Conservation (phyloP, 1,139 yeast genomes). For the Taphrina sp. region DNA sequence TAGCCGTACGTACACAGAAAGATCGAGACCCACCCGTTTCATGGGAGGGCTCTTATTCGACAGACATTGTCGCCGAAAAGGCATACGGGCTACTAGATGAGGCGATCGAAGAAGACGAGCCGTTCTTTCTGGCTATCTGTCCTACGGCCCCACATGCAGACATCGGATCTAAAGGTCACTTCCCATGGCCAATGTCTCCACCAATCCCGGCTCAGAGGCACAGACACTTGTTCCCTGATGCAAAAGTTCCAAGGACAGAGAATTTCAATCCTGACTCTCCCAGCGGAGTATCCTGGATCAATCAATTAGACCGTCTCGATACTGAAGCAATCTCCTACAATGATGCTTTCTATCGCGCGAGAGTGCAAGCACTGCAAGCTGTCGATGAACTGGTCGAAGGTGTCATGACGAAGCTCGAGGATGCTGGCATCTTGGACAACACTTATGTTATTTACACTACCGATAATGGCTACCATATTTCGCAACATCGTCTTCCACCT, state of each 20-base stretch:
- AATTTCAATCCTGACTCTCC: slow-evolving; percentile 33
- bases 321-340: slow-evolving; percentile 39
- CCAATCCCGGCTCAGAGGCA: slow-evolving; percentile 28
- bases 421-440: slow-evolving; percentile 25
- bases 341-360: slow-evolving; percentile 38
- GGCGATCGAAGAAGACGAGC: slow-evolving; percentile 7
- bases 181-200: slow-evolving; percentile 4
- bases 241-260: slow-evolving; percentile 25
- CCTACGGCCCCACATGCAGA: slow-evolving; percentile 30
- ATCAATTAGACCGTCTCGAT: slow-evolving; percentile 43
- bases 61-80: slow-evolving; percentile 30
- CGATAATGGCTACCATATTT: slow-evolving; percentile 33
- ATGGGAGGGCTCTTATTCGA: slow-evolving; percentile 24
- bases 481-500: slow-evolving; percentile 29
- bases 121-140: slow-evolving; percentile 31
- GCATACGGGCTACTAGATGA: slow-evolving; percentile 24
- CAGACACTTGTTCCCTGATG: slow-evolving; percentile 27
- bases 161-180: not conserved
- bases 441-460: slow-evolving; percentile 33
- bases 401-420: slow-evolving; percentile 18
- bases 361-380: slow-evolving; percentile 30
- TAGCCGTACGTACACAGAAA: slow-evolving; percentile 24
- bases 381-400: slow-evolving; percentile 32
- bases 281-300: slow-evolving; percentile 42
- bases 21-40: slow-evolving; percentile 23